These are phyloP conservation scores for Saturnispora quitensis DNA, from an alignment of 805 yeast species.

Conservation along the genomic window DNA sequence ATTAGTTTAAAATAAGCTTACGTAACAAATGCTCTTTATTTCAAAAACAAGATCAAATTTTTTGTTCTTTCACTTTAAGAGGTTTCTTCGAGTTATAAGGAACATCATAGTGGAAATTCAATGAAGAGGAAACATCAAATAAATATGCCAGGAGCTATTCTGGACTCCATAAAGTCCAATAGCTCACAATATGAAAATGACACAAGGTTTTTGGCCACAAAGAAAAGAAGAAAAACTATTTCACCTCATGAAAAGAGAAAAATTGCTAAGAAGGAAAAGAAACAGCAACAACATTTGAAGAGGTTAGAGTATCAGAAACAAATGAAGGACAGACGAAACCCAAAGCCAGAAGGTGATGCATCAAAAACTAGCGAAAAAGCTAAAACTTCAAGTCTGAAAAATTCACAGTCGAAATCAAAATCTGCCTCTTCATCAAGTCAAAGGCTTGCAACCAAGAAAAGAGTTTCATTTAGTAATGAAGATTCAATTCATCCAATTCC, in stretches of 20 bases:
- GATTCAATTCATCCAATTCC: conserved; percentile 14
- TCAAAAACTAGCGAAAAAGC: neutral
- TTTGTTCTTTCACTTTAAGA: neutral
- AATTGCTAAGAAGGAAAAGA: conserved; percentile 29
- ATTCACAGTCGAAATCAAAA: neutral
- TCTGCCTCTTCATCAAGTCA: neutral
- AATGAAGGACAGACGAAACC: neutral
- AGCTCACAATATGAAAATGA: conserved; percentile 29
- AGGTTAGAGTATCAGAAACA: conserved; percentile 1
- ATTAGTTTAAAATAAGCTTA: neutral
- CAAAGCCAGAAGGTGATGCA: neutral
- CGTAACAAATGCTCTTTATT: neutral
- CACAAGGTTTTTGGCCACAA: conserved; percentile 20
- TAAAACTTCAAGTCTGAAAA: conserved; percentile 4
- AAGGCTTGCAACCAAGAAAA: conserved; percentile 10
- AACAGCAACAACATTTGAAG: conserved; percentile 19
- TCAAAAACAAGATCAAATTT: neutral
- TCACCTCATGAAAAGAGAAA: conserved; percentile 33
- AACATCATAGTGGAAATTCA: neutral
- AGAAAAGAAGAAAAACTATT: conserved; percentile 19
- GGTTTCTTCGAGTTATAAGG: neutral
- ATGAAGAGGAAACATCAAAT: conserved; percentile 26
- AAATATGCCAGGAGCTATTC: conserved; percentile 33
- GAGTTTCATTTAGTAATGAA: conserved; percentile 16
- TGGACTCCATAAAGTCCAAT: conserved; percentile 31